Evolutionary conservation across 176 grass and related monocot genomes (phyloP), one percentile per base, ranked within the genome.

Genomic region (Aegilops umbellulata): DNA sequence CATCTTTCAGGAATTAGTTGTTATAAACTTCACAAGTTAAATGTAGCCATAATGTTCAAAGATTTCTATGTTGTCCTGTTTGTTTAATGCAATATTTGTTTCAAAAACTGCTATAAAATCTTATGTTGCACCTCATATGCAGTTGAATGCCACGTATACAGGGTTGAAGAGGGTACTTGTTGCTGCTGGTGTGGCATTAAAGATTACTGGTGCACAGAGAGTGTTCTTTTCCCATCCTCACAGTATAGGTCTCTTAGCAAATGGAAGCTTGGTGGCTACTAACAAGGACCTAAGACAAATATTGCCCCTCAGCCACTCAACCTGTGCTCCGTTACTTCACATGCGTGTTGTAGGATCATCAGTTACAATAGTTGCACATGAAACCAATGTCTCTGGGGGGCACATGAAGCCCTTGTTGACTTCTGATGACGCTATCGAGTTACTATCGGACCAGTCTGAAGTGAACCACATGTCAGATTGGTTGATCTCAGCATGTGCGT

Each of bases 161-260:
- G 87, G 87, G 44, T 78, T 99, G 77, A 96, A 88, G 87, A 93
- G 68, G 76, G 69, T 99, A 69, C 67, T 87, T 84, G 87, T 99
- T 60, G 77, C 84, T 34, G 81, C 75, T 81, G 94, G 94, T 25
- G 83, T 88, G 60, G 90, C 65, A 71, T 76, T 99, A 64, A 91
- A 88, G 47, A 86, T 99, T 74, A 86, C 84, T 67, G 97, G 94
- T 88, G 97, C 94, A 8, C 82, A 85, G 80, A 88, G 88, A 84
- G 65, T 94, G 80, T 90, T 68, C 10, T 64, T 99, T 36, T 64
- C 78, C 29, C 93, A 96, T 69, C 92, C 97, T 84, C 88, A 89
- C 87, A 91, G 90, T 84, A 99, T 99, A 85, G 97, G 94, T 31
- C 90, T 99, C 72, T 87, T 82, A 53, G 49, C 85, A 82, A 91